Conservation (phyloP, 2,329 filamentous ascomycete species). For the Aspergillus brunneoviolaceus region DNA sequence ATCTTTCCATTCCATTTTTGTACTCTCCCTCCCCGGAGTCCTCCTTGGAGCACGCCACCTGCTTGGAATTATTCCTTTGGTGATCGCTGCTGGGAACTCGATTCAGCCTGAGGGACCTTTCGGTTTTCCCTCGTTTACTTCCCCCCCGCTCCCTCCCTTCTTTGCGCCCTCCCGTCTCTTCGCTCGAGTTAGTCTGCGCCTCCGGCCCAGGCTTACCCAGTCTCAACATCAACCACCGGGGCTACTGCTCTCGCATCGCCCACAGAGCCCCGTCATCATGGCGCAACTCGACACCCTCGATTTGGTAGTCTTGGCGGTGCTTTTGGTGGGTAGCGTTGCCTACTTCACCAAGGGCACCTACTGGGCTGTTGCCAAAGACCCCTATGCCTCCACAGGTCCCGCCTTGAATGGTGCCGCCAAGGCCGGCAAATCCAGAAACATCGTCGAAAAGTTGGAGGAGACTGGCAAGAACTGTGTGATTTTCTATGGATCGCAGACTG, state of each 20-base stretch:
- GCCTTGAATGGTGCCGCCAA: constrained; percentile 65
- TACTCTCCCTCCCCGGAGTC: constrained; percentile 4
- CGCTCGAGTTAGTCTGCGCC: constrained; percentile 7
- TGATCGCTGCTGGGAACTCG: constrained; percentile 8
- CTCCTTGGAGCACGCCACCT: constrained; percentile 3
- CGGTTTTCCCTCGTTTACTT: neutral
- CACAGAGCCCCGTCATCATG: constrained; percentile 55
- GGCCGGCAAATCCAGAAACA: constrained; percentile 83
- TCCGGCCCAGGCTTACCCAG: neutral
- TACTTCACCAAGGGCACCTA: constrained; percentile 98
- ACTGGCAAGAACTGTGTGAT: constrained; percentile 95
- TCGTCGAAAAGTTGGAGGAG: constrained; percentile 94
- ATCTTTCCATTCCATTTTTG: neutral
- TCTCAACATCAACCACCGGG: neutral
- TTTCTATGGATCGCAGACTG: constrained; percentile 98
- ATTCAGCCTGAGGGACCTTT: constrained; percentile 11
- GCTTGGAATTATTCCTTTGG: constrained; percentile 3
- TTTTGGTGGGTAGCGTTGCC: constrained; percentile 82
- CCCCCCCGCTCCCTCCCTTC: constrained; percentile 5
- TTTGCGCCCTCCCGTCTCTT: constrained; percentile 7
- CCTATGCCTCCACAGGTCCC: constrained; percentile 72
- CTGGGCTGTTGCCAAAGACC: constrained; percentile 79
- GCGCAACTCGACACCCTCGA: constrained; percentile 95
- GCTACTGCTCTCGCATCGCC: constrained; percentile 5
- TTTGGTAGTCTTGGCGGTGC: constrained; percentile 80